Base-by-base conservation (phyloP, 306 rosid genomes). In the Vicia faba region DNA sequence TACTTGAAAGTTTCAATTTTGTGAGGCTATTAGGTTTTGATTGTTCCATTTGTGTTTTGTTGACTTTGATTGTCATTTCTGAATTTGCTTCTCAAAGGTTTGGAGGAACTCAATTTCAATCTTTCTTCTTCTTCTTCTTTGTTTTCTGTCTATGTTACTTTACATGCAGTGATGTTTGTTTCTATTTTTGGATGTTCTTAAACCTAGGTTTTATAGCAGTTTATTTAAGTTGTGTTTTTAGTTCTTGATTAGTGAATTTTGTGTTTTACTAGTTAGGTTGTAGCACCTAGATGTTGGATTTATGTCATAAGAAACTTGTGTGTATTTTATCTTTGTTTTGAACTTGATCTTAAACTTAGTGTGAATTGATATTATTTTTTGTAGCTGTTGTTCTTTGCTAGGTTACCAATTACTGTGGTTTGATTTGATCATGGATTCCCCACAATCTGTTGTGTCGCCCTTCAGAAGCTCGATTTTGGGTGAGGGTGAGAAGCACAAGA, bases 391-490 rank as follows among this genome's bases (percentile, higher is more conserved):
- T 79, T 72, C 66, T 78, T 70, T 79, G 40, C 14, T 84, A 84
- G 93, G 82, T 84, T 74, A 12, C 4, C 8, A 14, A 76, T 59
- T 28, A 16, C 25, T 75, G 66, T 70, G 45, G 9, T 70, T 45
- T 55, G 57, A 64, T 15, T 15, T 49, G 55, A 49, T 57, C 74
- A 72, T 72, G 99, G 96, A 91, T 19, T 91, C 97, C n/a, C 99
- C 99, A 60, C 95, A 88, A 73, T 91, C 95, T 69, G 90, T 91
- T 55, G 95, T 88, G 43, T 95, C 97, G 49, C 96, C 97, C 66
- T 77, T 79, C 78, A 84, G 86, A 72, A 85, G 68, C 81, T 75
- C 87, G 20, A 49, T 72, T 6, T 79, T 71, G 35, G 35, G 81
- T 25, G 90, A 86, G 72, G 72, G 69, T 26, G 89, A 91, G 90